These are phyloP conservation scores for Fraxinus albicans DNA, from an alignment of 305 asterid species.

Conservation along the genomic window DNA sequence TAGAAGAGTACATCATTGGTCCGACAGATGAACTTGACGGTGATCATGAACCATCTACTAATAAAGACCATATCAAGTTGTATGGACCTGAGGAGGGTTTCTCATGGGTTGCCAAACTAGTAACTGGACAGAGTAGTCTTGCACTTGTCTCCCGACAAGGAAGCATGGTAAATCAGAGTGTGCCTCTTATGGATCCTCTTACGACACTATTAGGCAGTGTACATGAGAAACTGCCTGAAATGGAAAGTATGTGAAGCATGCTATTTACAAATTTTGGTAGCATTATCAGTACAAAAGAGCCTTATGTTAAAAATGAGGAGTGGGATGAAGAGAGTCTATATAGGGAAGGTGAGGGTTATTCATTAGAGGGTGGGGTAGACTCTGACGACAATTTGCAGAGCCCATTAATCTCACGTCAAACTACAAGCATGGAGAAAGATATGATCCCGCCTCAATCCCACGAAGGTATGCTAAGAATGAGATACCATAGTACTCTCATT, in stretches of 20 bases:
- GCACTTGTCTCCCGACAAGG: conserved; percentile 73
- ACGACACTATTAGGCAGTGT: conserved; percentile 84
- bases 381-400: conserved; percentile 70
- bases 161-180: conserved; percentile 56
- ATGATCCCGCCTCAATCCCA: conserved; percentile 43
- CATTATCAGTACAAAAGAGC: conserved; percentile 77
- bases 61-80: conserved; percentile 57
- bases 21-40: conserved; percentile 58
- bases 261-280: conserved; percentile 92
- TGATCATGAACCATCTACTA: conserved; percentile 45
- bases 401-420: conserved; percentile 81
- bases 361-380: conserved; percentile 41
- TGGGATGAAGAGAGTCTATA: conserved; percentile 83
- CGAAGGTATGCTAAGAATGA: conserved; percentile 50
- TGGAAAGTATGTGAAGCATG: conserved; percentile 86
- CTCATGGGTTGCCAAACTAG: conserved; percentile 86
- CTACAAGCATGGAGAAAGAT: conserved; percentile 61
- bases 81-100: conserved; percentile 87
- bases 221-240: conserved; percentile 73
- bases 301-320: conserved; percentile 50
- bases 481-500: conserved; percentile 57
- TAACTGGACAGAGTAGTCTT: conserved; percentile 62
- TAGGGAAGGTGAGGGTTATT: conserved; percentile 61
- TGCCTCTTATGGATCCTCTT: conserved; percentile 78
- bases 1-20: conserved; percentile 85